Evolutionary conservation across 768 basidiomycete genomes (phyloP).

Genomic region (Serendipita vermifera): DNA sequence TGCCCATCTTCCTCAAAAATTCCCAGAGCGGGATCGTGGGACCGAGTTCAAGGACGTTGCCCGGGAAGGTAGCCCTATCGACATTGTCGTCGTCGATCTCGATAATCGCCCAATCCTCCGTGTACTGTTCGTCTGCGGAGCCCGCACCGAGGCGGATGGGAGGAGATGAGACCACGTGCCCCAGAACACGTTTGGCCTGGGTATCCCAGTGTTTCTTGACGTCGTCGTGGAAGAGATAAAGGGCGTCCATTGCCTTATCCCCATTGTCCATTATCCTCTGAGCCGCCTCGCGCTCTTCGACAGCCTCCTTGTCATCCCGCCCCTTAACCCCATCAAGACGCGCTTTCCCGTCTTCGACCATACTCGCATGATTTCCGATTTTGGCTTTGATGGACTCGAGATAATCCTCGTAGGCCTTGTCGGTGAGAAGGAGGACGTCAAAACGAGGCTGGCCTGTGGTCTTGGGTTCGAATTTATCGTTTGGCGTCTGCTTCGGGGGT

Average conservation of each 20-base stretch:
- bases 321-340: not conserved
- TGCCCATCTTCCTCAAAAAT: constrained; percentile 22
- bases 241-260: not conserved
- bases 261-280: not conserved
- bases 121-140: constrained; percentile 17
- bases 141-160: constrained; percentile 17
- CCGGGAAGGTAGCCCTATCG: constrained; percentile 21
- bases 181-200: constrained; percentile 18
- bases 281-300: constrained; percentile 18
- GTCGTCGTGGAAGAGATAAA: constrained; percentile 17
- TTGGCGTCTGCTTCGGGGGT: constrained; percentile 17
- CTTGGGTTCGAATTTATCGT: constrained; percentile 17
- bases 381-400: constrained; percentile 9
- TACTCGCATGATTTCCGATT: constrained; percentile 4
- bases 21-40: constrained; percentile 17
- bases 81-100: constrained; percentile 21
- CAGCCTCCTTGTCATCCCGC: constrained; percentile 18
- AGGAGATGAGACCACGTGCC: constrained; percentile 22
- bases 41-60: constrained; percentile 24
- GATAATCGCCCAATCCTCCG: constrained; percentile 21
- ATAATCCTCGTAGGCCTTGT: constrained; percentile 15
- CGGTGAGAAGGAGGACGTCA: constrained; percentile 21
- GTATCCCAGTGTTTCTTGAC: constrained; percentile 19
- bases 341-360: constrained; percentile 10
- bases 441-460: constrained; percentile 12